phyloP scores from a whole-genome alignment of 176 grass and related monocot genomes.

The Aegilops bicornis region DNA sequence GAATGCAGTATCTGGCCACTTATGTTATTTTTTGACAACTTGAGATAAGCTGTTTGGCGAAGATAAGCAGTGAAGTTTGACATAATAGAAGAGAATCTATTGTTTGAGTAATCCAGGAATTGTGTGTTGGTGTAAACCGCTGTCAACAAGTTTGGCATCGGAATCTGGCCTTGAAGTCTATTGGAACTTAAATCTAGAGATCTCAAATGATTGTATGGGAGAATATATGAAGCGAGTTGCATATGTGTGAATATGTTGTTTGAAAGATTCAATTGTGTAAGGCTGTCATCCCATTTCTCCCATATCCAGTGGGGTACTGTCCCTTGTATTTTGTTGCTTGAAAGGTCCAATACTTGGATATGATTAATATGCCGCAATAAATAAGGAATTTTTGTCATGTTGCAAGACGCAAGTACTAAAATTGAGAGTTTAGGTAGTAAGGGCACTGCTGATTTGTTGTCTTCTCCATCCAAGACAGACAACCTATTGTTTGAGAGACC shows the following conservation, averaged over 20 bases:
- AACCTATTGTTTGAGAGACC: neutral
- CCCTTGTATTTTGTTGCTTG: slow-evolving; percentile 7
- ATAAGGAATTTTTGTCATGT: neutral
- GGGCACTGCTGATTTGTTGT: neutral
- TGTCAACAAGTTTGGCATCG: neutral
- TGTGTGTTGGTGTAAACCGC: too few relatives aligned
- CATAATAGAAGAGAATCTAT: neutral
- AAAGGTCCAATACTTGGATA: neutral
- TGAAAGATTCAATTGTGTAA: neutral
- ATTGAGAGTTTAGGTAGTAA: neutral
- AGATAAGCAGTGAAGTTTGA: neutral
- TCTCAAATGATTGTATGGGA: neutral
- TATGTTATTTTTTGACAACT: neutral
- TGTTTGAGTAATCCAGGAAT: slow-evolving; percentile 12
- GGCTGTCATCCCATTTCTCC: neutral
- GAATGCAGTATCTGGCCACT: neutral
- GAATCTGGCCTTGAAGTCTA: neutral
- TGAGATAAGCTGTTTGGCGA: neutral
- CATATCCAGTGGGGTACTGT: slow-evolving; percentile 27
- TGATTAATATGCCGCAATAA: neutral
- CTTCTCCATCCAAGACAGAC: neutral
- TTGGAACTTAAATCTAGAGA: neutral
- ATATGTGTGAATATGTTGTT: slow-evolving; percentile 5
- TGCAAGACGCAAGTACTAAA: neutral
- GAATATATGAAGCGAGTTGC: neutral